phyloP scores from a whole-genome alignment of 805 yeast genomes.

The Hanseniaspora thailandica region DNA sequence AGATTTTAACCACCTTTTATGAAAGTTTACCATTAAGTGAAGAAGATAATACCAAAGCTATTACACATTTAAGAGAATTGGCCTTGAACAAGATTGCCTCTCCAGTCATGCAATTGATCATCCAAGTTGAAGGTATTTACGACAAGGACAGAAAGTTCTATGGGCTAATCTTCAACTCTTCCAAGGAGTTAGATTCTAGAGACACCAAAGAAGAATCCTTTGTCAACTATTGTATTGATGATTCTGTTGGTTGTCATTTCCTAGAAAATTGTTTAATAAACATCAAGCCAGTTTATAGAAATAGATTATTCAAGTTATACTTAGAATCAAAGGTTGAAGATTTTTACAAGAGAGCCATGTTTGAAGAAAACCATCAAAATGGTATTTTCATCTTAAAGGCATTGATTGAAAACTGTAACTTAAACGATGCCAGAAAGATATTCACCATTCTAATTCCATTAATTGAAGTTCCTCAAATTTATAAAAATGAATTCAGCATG shows the following conservation, averaged over 20 bases:
- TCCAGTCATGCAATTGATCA: slow-evolving; percentile 69
- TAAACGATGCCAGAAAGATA: slow-evolving; percentile 48
- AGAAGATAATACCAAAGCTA: slow-evolving; percentile 25
- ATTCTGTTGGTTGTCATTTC: slow-evolving; percentile 89
- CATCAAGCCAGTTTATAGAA: slow-evolving; percentile 56
- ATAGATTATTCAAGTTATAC: slow-evolving; percentile 56
- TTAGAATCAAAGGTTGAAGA: slow-evolving; percentile 65
- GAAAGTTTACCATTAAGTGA: slow-evolving; percentile 25
- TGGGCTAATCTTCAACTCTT: slow-evolving; percentile 49
- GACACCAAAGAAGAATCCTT: slow-evolving; percentile 62
- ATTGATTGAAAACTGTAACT: slow-evolving; percentile 39
- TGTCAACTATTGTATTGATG: slow-evolving; percentile 71
- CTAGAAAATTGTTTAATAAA: slow-evolving; percentile 57
- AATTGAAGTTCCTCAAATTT: slow-evolving; percentile 46
- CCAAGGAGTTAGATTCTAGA: slow-evolving; percentile 30
- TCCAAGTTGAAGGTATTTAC: slow-evolving; percentile 70
- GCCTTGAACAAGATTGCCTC: slow-evolving; percentile 75
- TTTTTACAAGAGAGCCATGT: slow-evolving; percentile 54
- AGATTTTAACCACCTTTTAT: slow-evolving; percentile 35
- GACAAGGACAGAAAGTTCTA: slow-evolving; percentile 63
- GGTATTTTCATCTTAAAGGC: slow-evolving; percentile 73
- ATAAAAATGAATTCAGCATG: slow-evolving; percentile 45
- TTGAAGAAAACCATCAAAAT: slow-evolving; percentile 34
- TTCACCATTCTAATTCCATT: slow-evolving; percentile 50
- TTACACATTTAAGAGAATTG: slow-evolving; percentile 51